Base-by-base conservation (phyloP, 2,329 filamentous ascomycete species). In the Epichloe aotearoae region DNA sequence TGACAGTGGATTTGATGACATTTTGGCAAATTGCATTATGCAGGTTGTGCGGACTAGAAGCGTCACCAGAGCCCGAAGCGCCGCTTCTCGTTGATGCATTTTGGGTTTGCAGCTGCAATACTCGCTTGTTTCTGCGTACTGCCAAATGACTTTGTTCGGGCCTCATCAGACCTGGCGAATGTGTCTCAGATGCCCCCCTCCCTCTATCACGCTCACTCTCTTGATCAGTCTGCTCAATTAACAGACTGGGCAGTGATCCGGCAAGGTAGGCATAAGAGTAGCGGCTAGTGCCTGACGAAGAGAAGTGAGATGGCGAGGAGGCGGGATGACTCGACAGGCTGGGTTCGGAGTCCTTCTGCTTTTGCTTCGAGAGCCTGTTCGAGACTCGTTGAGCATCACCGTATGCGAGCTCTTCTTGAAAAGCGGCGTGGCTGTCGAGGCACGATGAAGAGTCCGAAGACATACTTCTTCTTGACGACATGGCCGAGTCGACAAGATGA, bases 201-300 rank as follows among this genome's bases (percentile, higher is more conserved):
- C 37, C 41, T 43, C 10, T 14, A 7, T 36, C n/a, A 38, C 12
- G 14, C 37, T 41, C 43, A 49, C n/a, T 23, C 20, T 47, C 49
- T 11, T 17, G 49, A 17, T 20, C 14, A 17, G 36, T 19, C 40
- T 37, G 39, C 33, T 48, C 40, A 4, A 51, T 26, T 6, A 43
- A 23, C 45, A 50, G 46, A 14, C 14, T 33, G 36, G 48, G 37
- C 36, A 41, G 39, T 7, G 51, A 53, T 19, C 44, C 51, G 17
- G 45, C 45, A 19, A 53, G 49, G 30, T 53, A 48, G 19, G 36
- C 30, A 19, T 19, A 34, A 20, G 52, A 51, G 33, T 19, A 39
- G 8, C 49, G 49, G 34, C 41, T 49, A 5, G 49, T 49, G 6
- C 41, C 49, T 6, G 30, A 37, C 10, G 17, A n/a, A 23, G 49